phyloP scores from a whole-genome alignment of 2,329 filamentous ascomycete genomes.

The Nakataea oryzae region DNA sequence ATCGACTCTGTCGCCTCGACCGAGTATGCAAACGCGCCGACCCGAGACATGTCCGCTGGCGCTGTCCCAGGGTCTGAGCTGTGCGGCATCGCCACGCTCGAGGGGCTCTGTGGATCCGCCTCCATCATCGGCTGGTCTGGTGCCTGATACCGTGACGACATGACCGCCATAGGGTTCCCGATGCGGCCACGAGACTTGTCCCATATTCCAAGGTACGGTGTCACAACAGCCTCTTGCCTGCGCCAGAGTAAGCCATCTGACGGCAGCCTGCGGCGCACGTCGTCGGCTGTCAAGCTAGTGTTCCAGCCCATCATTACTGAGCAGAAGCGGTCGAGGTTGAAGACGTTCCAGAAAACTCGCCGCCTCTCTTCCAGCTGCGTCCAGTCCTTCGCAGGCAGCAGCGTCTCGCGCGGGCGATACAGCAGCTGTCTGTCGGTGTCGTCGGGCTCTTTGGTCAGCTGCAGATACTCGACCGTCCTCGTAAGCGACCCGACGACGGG shows the following conservation, averaged over 20 bases:
- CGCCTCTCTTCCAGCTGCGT: conserved; percentile 16
- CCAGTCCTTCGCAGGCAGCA: conserved; percentile 19
- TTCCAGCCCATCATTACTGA: conserved; percentile 20
- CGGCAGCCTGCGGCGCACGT: conserved; percentile 21
- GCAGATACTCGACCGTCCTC: conserved; percentile 24
- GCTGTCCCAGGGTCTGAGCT: conserved; percentile 2
- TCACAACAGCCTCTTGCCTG: conserved; percentile 18
- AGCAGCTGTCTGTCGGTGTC: conserved; percentile 24
- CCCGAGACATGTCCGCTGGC: conserved; percentile 11
- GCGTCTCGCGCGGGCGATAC: conserved; percentile 14
- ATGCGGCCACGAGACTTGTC: conserved; percentile 17
- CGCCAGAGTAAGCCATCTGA: conserved; percentile 20
- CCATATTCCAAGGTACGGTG: conserved; percentile 24
- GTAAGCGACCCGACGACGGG: conserved; percentile 24
- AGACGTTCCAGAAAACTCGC: conserved; percentile 26
- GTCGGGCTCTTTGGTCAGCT: conserved; percentile 22
- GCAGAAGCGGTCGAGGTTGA: conserved; percentile 22
- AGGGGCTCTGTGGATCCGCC: background rate
- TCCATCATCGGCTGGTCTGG: background rate
- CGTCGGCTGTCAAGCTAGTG: conserved; percentile 19
- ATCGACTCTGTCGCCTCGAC: conserved; percentile 26
- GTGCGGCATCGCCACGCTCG: background rate
- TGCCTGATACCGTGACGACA: conserved; percentile 5
- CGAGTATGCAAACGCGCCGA: conserved; percentile 26
- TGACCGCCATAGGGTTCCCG: conserved; percentile 16